These are phyloP conservation scores for Aspergillus carlsbadensis DNA, from an alignment of 495 filamentous ascomycete genomes.

Conservation along the genomic window DNA sequence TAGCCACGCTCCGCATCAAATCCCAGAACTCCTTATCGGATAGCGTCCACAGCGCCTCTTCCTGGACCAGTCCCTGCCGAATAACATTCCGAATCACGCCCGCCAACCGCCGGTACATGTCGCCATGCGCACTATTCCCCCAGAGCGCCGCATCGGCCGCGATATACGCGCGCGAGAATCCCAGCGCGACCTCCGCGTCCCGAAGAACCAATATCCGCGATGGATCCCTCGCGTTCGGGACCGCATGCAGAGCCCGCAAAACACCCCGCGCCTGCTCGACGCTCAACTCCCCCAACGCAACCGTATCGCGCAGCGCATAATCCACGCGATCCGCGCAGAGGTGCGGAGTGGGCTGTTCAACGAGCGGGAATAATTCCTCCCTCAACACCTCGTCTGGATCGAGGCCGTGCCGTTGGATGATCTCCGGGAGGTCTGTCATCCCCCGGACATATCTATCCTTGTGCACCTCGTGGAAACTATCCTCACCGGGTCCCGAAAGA, in stretches of 20 bases:
- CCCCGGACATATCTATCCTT: conserved; percentile 35
- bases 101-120: conserved; percentile 34
- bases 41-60: conserved; percentile 32
- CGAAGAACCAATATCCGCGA: conserved; percentile 36
- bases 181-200: conserved; percentile 29
- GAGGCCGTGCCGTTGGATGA: conserved; percentile 33
- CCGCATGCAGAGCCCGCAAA: conserved; percentile 27
- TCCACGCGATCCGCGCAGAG: conserved; percentile 46
- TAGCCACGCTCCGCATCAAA: conserved; percentile 25
- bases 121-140: conserved; percentile 32
- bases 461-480: conserved; percentile 44
- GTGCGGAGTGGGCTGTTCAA: conserved; percentile 40
- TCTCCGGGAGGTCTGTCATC: conserved; percentile 32
- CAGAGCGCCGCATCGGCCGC: conserved; percentile 36
- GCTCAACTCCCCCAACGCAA: conserved; percentile 32
- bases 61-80: conserved; percentile 20
- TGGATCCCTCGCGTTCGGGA: conserved; percentile 18
- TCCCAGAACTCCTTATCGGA: conserved; percentile 41
- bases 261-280: conserved; percentile 26
- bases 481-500: conserved; percentile 38
- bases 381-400: conserved; percentile 26
- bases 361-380: conserved; percentile 40
- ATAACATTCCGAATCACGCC: conserved; percentile 32
- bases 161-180: conserved; percentile 33
- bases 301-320: conserved; percentile 41